Percentiles rank a stretch among this genome's conserved stretches.
phyloP scores from a whole-genome alignment of 2,329 filamentous ascomycete genomes.

The Ascomycota sp. region DNA sequence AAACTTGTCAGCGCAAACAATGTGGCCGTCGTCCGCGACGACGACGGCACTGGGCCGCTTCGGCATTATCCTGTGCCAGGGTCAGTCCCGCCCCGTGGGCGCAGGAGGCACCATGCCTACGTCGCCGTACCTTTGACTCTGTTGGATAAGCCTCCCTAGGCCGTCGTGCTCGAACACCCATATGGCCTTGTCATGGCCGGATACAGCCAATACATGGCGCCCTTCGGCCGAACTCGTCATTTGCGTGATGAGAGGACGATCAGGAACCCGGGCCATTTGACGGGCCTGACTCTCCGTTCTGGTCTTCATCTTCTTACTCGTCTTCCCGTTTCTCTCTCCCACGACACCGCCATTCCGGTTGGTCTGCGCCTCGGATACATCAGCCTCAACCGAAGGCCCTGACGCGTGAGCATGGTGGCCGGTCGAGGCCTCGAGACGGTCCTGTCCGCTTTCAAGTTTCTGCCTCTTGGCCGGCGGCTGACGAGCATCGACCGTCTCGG shows the following conservation, averaged over 20 bases:
- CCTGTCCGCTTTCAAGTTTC: constrained; percentile 3
- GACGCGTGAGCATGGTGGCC: too few relatives aligned
- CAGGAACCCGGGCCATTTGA: constrained; percentile 15
- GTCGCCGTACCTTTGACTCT: constrained; percentile 45
- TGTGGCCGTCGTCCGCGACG: constrained; percentile 46
- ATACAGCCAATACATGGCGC: constrained; percentile 51
- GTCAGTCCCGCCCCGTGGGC: neutral
- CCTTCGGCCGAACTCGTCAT: constrained; percentile 41
- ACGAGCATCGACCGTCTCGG: constrained; percentile 6
- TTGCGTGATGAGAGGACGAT: constrained; percentile 44
- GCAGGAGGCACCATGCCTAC: neutral
- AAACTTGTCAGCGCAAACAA: constrained; percentile 82
- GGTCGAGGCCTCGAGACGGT: too few relatives aligned
- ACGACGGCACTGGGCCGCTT: constrained; percentile 65
- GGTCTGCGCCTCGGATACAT: too few relatives aligned
- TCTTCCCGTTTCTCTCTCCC: neutral
- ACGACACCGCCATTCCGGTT: too few relatives aligned
- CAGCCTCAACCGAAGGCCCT: too few relatives aligned
- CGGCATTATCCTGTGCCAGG: constrained; percentile 45
- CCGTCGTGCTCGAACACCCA: constrained; percentile 54
- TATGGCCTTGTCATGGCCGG: constrained; percentile 76
- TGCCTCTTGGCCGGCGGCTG: constrained; percentile 16
- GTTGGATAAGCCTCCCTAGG: constrained; percentile 35
- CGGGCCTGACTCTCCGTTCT: constrained; percentile 10
- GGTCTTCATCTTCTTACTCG: constrained; percentile 7